Base-by-base conservation (phyloP, 805 yeast species). In the Saccharomycopsis guyanensis region DNA sequence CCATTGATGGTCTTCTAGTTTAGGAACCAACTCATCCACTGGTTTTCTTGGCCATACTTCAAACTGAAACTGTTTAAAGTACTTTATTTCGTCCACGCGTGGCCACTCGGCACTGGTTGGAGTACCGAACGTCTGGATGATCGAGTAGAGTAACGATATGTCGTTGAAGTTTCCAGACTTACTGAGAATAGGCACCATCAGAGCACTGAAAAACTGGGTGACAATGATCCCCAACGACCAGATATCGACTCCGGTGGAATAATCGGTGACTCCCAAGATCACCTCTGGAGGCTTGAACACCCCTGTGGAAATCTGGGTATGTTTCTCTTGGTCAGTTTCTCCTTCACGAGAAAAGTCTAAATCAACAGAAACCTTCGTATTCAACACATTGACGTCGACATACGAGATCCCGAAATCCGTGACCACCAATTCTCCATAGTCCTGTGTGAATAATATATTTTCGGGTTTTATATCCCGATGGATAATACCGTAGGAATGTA, bases 401-500 rank as follows among this genome's bases (percentile, higher is more conserved):
- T 73, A 72, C 33, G 86, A 80, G 2, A 78, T 72, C 4, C 94
- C 93, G 61, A 82, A 81, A 56, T 86, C 94, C 13, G 78, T 75
- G 1, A 82, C 52, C 5, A 63, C 55, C 5, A 61, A 65, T 62
- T 31, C 45, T 49, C 41, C 59, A 10, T 38, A 27, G n/a, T 25
- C 32, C 6, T 27, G n/a, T n/a, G 45, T 56, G 31, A 78, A 69
- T 57, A 80, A 59, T 37, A 79, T 70, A 55, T 79, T 79, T 49
- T 76, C 81, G 2, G 83, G 80, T 60, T 84, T 84, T 51, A 84
- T 75, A 60, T 84, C 94, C 54, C 94, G 71, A 61, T 84, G 94
- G 41, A 84, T 79, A 23, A 84, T 78, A 10, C 78, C 82, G 43
- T 73, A 66, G 18, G 64, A 57, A 55, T 85, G 93, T 43, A 80